These are phyloP conservation scores for Schwanniomyces pseudopolymorphus DNA, from an alignment of 805 yeast genomes.

Conservation along the genomic window DNA sequence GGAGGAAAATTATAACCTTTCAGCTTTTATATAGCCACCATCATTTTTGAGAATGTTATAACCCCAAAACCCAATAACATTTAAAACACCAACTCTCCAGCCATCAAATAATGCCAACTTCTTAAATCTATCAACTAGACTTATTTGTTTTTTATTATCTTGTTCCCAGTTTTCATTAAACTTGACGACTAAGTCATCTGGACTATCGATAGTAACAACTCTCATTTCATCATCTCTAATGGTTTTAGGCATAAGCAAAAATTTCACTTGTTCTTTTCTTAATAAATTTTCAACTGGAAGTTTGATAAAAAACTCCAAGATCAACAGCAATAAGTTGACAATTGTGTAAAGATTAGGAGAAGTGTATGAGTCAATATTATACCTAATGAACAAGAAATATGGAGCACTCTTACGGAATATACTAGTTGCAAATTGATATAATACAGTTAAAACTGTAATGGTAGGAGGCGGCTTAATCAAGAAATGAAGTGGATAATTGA, in stretches of 20 bases:
- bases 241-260: slow-evolving; percentile 46
- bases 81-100: slow-evolving; percentile 84
- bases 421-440: slow-evolving; percentile 61
- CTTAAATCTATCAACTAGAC: slow-evolving; percentile 40
- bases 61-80: slow-evolving; percentile 83
- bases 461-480: slow-evolving; percentile 57
- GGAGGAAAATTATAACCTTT: slow-evolving; percentile 19
- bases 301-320: slow-evolving; percentile 68
- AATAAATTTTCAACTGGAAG: slow-evolving; percentile 86
- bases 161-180: slow-evolving; percentile 47
- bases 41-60: slow-evolving; percentile 55
- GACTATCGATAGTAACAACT: slow-evolving; percentile 43
- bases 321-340: slow-evolving; percentile 57
- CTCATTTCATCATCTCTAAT: slow-evolving; percentile 33
- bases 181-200: slow-evolving; percentile 56
- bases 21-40: slow-evolving; percentile 39
- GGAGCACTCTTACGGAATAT: slow-evolving; percentile 68
- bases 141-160: slow-evolving; percentile 28
- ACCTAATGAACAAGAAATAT: slow-evolving; percentile 53
- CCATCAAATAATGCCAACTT: slow-evolving; percentile 65
- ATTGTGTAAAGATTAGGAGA: slow-evolving; percentile 62
- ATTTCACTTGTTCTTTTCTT: slow-evolving; percentile 78
- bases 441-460: slow-evolving; percentile 46
- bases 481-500: slow-evolving; percentile 54
- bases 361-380: slow-evolving; percentile 65